A percentile compares a stretch with the other conserved stretches of the same genome.
Conservation (phyloP, 2,329 filamentous ascomycete species). For the Beauveria brongniartii region DNA sequence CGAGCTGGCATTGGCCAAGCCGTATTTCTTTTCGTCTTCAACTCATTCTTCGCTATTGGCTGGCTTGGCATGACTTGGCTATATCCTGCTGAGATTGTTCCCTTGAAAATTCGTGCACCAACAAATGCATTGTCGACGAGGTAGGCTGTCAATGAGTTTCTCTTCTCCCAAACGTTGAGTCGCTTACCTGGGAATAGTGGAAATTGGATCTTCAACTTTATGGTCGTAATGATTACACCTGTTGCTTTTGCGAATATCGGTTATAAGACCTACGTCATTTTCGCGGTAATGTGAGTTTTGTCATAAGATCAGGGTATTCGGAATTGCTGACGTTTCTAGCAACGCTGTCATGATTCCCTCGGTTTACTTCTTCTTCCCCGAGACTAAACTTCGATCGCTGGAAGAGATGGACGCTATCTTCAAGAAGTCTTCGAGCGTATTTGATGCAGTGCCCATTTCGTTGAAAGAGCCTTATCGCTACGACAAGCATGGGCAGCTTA, state of each 20-base stretch:
- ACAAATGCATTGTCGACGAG: conserved; percentile 42
- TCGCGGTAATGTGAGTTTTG: conserved; percentile 6
- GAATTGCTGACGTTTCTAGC: neutral
- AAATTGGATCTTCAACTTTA: conserved; percentile 10
- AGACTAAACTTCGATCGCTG: conserved; percentile 5
- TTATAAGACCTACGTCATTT: conserved; percentile 8
- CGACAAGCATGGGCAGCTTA: conserved; percentile 1
- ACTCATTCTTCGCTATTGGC: conserved; percentile 56
- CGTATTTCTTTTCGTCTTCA: conserved; percentile 54
- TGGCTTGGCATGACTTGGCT: conserved; percentile 54
- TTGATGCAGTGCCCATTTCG: conserved; percentile 3
- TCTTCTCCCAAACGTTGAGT: neutral
- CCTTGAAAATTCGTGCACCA: conserved; percentile 32
- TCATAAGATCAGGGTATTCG: too few relatives aligned
- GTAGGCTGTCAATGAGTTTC: neutral
- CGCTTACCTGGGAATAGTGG: neutral
- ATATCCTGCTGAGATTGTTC: conserved; percentile 42
- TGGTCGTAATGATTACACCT: conserved; percentile 10
- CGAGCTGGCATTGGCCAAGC: conserved; percentile 10
- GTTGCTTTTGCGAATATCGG: conserved; percentile 6
- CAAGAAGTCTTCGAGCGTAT: conserved; percentile 7
- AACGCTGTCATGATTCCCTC: conserved; percentile 8
- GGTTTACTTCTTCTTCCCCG: conserved; percentile 9
- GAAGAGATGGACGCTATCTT: conserved; percentile 10
- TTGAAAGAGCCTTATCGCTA: conserved; percentile 1